These are phyloP conservation scores for Tricholoma matsutake DNA, from an alignment of 768 basidiomycete species.

Conservation along the genomic window DNA sequence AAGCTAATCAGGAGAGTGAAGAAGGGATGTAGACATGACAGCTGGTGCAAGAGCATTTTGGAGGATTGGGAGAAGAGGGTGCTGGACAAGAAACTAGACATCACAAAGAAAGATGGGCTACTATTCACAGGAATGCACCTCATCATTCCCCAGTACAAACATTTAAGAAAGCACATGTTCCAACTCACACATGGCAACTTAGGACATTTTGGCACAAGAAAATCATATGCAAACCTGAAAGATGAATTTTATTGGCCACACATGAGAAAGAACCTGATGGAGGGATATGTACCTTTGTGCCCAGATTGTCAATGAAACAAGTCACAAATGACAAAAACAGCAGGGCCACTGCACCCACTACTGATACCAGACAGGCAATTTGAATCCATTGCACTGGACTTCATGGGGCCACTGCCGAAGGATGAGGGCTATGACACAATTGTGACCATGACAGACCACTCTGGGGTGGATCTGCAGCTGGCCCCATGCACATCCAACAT, in stretches of 20 bases:
- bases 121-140: neutral
- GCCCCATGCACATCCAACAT: neutral
- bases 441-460: too few species aligned
- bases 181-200: neutral
- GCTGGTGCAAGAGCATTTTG: neutral
- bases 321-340: neutral
- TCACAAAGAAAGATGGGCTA: neutral
- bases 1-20: neutral
- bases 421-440: neutral
- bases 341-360: too few species aligned
- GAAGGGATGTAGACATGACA: neutral
- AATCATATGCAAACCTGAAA: neutral
- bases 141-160: neutral
- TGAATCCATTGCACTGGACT: neutral
- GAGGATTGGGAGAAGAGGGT: neutral
- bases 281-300: too few species aligned
- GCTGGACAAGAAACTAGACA: neutral
- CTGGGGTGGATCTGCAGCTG: neutral
- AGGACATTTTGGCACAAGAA: neutral
- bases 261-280: neutral
- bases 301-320: too few species aligned
- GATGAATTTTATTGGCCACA: too few species aligned
- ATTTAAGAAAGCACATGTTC: neutral
- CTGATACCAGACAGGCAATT: neutral
- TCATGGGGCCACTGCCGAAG: too few species aligned